These are phyloP conservation scores for Aureobasidium uvarum DNA, from an alignment of 2,329 filamentous ascomycete genomes.

Conservation along the genomic window DNA sequence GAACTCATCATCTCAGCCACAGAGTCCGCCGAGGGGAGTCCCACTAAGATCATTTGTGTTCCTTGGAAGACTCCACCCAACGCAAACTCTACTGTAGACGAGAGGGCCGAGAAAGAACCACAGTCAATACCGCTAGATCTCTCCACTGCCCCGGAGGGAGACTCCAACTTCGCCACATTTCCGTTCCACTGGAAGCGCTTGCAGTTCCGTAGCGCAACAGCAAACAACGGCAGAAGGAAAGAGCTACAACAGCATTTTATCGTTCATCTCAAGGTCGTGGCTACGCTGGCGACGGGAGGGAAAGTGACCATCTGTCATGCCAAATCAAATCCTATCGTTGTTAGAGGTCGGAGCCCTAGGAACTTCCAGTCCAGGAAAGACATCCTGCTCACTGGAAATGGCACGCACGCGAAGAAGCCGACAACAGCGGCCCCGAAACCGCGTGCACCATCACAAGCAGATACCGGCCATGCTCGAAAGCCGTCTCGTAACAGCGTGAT, in stretches of 20 bases:
- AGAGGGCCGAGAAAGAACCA: slow-evolving; percentile 80
- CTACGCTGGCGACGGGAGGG: slow-evolving; percentile 76
- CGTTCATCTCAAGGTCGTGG: slow-evolving; percentile 80
- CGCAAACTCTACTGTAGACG: slow-evolving; percentile 59
- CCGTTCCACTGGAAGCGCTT: slow-evolving; percentile 92
- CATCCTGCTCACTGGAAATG: slow-evolving; percentile 78
- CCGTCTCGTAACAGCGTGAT: neutral
- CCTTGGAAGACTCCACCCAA: slow-evolving; percentile 95
- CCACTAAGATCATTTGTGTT: slow-evolving; percentile 91
- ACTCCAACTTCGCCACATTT: slow-evolving; percentile 83
- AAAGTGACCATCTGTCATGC: slow-evolving; percentile 81
- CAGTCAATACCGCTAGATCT: slow-evolving; percentile 72
- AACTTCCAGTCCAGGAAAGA: slow-evolving; percentile 96
- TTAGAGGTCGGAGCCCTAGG: slow-evolving; percentile 84
- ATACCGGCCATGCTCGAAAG: slow-evolving; percentile 6
- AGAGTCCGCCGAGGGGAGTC: slow-evolving; percentile 89
- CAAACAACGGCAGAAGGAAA: slow-evolving; percentile 91
- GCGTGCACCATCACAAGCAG: slow-evolving; percentile 3
- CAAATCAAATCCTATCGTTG: slow-evolving; percentile 86
- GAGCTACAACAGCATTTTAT: slow-evolving; percentile 97
- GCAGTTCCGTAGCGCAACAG: slow-evolving; percentile 92
- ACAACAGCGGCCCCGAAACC: slow-evolving; percentile 1
- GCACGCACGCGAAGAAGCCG: slow-evolving; percentile 69
- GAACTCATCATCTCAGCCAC: slow-evolving; percentile 89
- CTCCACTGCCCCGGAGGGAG: slow-evolving; percentile 64